Percentiles rank a stretch among this genome's conserved stretches.
These are phyloP conservation scores for Diddensiella caesifluorescens DNA, from an alignment of 805 yeast species.

Conservation along the genomic window DNA sequence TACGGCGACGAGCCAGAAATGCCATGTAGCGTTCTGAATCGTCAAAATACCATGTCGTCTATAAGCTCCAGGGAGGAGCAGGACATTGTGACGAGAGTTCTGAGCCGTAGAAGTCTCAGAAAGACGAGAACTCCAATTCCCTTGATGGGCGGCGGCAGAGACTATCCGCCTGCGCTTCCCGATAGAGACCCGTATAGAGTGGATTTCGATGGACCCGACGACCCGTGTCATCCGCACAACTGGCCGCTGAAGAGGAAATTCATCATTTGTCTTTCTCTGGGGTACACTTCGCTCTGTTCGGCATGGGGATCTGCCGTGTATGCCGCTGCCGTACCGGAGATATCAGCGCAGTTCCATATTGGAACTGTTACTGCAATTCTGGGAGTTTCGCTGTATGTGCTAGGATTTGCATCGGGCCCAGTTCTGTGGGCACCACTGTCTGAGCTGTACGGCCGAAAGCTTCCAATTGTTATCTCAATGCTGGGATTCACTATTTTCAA, in stretches of 20 bases:
- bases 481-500: slow-evolving; percentile 56
- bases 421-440: slow-evolving; percentile 84
- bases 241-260: slow-evolving; percentile 54
- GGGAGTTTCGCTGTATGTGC: slow-evolving; percentile 72
- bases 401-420: slow-evolving; percentile 94
- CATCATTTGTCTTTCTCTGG: slow-evolving; percentile 40
- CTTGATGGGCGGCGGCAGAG: slow-evolving; percentile 34
- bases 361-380: slow-evolving; percentile 66
- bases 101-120: slow-evolving; percentile 18
- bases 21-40: not conserved
- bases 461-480: slow-evolving; percentile 52
- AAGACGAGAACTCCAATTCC: slow-evolving; percentile 14
- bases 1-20: not conserved
- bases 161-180: slow-evolving; percentile 19
- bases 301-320: slow-evolving; percentile 84
- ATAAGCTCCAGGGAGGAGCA: slow-evolving; percentile 12
- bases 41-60: slow-evolving; percentile 4
- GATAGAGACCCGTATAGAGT: slow-evolving; percentile 47
- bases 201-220: slow-evolving; percentile 70
- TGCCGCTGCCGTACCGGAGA: slow-evolving; percentile 50
- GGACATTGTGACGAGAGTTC: slow-evolving; percentile 18
- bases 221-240: slow-evolving; percentile 76
- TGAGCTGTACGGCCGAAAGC: slow-evolving; percentile 69
- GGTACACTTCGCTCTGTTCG: slow-evolving; percentile 46
- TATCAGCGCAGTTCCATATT: slow-evolving; percentile 52